Percentiles rank a stretch among this genome's conserved stretches.
Conservation (phyloP, 208 protist species). For the Dictyostelium gargantuum region DNA sequence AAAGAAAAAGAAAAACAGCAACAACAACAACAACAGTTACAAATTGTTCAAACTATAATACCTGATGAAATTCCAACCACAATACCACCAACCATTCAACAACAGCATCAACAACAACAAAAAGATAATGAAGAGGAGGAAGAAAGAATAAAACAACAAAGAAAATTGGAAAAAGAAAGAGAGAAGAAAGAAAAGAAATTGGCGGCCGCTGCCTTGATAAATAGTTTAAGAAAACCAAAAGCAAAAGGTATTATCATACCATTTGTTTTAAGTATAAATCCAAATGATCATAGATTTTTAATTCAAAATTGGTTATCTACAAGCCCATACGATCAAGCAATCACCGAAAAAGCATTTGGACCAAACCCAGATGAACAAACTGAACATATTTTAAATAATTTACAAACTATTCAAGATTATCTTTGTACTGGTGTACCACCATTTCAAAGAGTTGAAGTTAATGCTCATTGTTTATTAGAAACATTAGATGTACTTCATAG, state of each 20-base stretch:
- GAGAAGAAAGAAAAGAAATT: not conserved
- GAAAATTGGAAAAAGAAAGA: not conserved
- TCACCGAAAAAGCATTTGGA: conserved; percentile 64
- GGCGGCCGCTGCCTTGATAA: not conserved
- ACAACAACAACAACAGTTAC: not conserved
- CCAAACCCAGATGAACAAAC: conserved; percentile 57
- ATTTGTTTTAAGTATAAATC: conserved; percentile 71
- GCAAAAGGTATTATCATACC: conserved; percentile 75
- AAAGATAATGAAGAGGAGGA: not conserved
- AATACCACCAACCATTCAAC: not conserved
- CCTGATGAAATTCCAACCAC: not conserved
- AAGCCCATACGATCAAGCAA: conserved; percentile 34
- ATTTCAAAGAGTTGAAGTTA: conserved; percentile 74
- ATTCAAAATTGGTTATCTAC: conserved; percentile 75
- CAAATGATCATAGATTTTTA: conserved; percentile 65
- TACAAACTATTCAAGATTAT: conserved; percentile 72
- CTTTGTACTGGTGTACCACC: conserved; percentile 61
- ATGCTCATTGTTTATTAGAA: conserved; percentile 63
- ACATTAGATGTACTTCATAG: conserved; percentile 71
- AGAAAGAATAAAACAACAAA: not conserved
- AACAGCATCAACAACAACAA: not conserved
- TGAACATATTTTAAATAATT: conserved; percentile 50
- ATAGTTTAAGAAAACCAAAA: conserved; percentile 54
- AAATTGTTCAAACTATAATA: not conserved
- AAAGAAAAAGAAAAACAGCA: not conserved